Conservation (phyloP, 164 flowering plant genomes). For the Buxus sempervirens region DNA sequence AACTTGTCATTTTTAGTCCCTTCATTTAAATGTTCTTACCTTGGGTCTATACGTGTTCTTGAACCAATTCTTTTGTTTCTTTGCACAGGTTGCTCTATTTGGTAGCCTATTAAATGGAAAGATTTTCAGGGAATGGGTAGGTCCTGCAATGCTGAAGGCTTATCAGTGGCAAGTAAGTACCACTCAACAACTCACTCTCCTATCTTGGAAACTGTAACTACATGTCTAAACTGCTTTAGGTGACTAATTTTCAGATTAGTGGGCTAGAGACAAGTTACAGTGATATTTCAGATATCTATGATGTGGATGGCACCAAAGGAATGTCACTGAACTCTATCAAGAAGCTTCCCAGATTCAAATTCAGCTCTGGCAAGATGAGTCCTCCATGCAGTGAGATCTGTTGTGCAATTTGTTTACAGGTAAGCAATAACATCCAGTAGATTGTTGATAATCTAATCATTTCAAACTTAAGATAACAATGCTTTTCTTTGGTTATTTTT, state of each 20-base stretch:
- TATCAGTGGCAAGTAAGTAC: slow-evolving; percentile 76
- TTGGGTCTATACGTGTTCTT: too few species aligned
- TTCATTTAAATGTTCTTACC: too few species aligned
- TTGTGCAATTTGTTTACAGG: slow-evolving; percentile 81
- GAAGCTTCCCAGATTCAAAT: slow-evolving; percentile 36
- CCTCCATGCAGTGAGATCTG: slow-evolving; percentile 12
- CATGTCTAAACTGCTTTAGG: neutral
- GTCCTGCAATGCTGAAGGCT: slow-evolving; percentile 71
- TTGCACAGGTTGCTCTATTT: slow-evolving; percentile 51
- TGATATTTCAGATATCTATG: slow-evolving; percentile 56
- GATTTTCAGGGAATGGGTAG: slow-evolving; percentile 70
- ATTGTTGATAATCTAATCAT: too few species aligned
- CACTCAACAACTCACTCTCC: too few species aligned
- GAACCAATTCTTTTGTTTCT: neutral
- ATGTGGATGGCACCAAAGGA: slow-evolving; percentile 37
- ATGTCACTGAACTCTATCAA: slow-evolving; percentile 36
- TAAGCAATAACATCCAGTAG: slow-evolving; percentile 5
- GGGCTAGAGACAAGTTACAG: slow-evolving; percentile 29
- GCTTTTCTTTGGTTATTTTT: neutral
- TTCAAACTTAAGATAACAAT: neutral
- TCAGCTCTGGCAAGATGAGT: slow-evolving; percentile 5
- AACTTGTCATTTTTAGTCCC: too few species aligned
- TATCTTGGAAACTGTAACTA: too few species aligned
- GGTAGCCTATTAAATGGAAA: slow-evolving; percentile 68
- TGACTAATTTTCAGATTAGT: slow-evolving; percentile 35